Base-by-base conservation (phyloP, 2,329 filamentous ascomycete genomes). In the Amphichorda felina region DNA sequence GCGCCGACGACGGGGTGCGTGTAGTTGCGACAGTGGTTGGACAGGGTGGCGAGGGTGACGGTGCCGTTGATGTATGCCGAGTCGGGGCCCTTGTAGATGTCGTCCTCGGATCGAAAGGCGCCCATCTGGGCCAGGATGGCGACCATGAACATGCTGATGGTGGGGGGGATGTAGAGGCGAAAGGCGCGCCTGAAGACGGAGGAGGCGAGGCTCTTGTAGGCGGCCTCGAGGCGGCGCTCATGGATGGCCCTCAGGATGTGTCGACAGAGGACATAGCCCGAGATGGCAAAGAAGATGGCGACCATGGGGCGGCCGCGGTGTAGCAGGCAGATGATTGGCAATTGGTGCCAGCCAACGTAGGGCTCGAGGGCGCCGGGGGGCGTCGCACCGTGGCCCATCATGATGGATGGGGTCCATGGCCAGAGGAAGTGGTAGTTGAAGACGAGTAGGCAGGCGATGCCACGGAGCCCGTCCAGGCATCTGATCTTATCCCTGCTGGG, bases 241-340 rank as follows among this genome's bases (percentile, higher is more conserved):
- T 58, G 52, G 1, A 61, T 59, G 5, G 51, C 41, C n/a, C 53
- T 42, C 10, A 61, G 37, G 15, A 61, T 54, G 36, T 60, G 57
- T 5, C 57, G 50, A 16, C 51, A 59, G 24, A 62, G 48, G 18
- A 61, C 59, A 34, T 62, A 62, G n/a, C 59, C 59, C 0, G 59
- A 62, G 19, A 62, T 60, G 43, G 56, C 58, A 34, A 63, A 63
- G 48, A 63, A 63, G 27, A 63, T 58, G 35, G 58, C 55, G 5
- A 62, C 58, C 58, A 62, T 62, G 9, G 58, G 51, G 5, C 56
- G 51, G 4, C 59, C 59, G 27, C 57, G 54, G 36, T 61, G 55
- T 40, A 60, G 33, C 3, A 62, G 51, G 32, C 57, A 60, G 21
- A 62, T 31, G 37, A 62, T 60, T n/a, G 59, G 59, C 32, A 61